phyloP scores from a whole-genome alignment of 345 rosid species.

The Melaleuca quinquenervia region DNA sequence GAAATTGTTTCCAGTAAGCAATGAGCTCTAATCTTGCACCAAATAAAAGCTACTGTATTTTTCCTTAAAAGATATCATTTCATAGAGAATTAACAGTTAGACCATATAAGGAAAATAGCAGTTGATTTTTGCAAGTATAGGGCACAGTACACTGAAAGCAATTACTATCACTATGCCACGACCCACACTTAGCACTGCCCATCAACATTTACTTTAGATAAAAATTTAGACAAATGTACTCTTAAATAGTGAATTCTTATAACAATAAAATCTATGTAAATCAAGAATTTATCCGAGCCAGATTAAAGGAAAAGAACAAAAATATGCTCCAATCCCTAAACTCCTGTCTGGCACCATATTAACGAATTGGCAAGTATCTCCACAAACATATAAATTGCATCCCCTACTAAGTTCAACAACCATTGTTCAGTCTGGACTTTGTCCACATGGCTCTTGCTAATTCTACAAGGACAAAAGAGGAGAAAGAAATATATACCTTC shows the following conservation, averaged over 20 bases:
- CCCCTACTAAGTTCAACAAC: not conserved
- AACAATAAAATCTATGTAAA: not conserved
- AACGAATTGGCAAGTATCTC: not conserved
- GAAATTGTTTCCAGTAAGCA: not conserved
- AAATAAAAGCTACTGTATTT: not conserved
- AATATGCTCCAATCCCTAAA: not conserved
- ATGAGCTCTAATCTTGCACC: not conserved
- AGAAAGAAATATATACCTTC: constrained; percentile 52
- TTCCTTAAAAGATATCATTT: not conserved
- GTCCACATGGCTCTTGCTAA: not conserved
- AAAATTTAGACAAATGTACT: not conserved
- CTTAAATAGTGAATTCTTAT: not conserved
- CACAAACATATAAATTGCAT: not conserved
- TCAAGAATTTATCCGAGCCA: not conserved
- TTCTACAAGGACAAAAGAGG: not conserved
- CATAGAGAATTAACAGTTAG: not conserved
- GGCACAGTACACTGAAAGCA: not conserved
- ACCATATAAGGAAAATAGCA: not conserved
- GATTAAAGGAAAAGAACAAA: not conserved
- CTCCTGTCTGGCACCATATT: not conserved
- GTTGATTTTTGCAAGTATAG: not conserved
- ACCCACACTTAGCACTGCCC: not conserved
- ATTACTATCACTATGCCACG: not conserved
- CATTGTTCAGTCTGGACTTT: not conserved
- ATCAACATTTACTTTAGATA: not conserved